A percentile compares a stretch with the other conserved stretches of the same genome.
Conservation (phyloP, 495 filamentous ascomycete species). For the Hypoxylon rickii region DNA sequence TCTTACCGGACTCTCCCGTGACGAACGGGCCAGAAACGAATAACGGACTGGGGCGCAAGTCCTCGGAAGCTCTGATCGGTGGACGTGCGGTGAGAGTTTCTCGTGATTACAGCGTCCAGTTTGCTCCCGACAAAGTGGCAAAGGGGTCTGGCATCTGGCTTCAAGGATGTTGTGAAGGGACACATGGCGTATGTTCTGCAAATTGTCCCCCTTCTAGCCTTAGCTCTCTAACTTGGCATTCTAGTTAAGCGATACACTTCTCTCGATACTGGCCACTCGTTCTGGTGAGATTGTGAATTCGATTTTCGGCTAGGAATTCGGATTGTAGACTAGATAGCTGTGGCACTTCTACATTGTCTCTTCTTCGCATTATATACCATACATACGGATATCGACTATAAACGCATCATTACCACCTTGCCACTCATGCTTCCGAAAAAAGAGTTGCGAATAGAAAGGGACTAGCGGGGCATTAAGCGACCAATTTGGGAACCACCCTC, state of each 20-base stretch:
- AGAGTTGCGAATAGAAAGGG: no score
- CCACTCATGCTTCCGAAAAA: no score
- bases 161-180: slow-evolving; percentile 91
- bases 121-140: slow-evolving; percentile 67
- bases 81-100: slow-evolving; percentile 41
- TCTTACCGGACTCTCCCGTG: slow-evolving; percentile 59
- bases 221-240: slow-evolving; percentile 1
- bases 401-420: no score
- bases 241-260: slow-evolving; percentile 74
- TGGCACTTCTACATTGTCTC: no score
- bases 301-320: slow-evolving; percentile 63
- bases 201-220: neutral
- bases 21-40: slow-evolving; percentile 8
- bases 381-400: neutral
- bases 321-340: no score
- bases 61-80: slow-evolving; percentile 23
- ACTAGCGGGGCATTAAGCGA: no score
- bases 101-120: slow-evolving; percentile 76
- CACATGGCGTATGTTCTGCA: slow-evolving; percentile 74
- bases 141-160: slow-evolving; percentile 81
- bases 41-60: slow-evolving; percentile 40
- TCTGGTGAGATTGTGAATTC: slow-evolving; percentile 78
- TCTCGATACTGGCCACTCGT: slow-evolving; percentile 75
- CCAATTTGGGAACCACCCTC: no score
- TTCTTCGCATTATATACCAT: neutral